Base-by-base conservation (phyloP, 768 basidiomycete genomes). In the Lactifluus volemus region DNA sequence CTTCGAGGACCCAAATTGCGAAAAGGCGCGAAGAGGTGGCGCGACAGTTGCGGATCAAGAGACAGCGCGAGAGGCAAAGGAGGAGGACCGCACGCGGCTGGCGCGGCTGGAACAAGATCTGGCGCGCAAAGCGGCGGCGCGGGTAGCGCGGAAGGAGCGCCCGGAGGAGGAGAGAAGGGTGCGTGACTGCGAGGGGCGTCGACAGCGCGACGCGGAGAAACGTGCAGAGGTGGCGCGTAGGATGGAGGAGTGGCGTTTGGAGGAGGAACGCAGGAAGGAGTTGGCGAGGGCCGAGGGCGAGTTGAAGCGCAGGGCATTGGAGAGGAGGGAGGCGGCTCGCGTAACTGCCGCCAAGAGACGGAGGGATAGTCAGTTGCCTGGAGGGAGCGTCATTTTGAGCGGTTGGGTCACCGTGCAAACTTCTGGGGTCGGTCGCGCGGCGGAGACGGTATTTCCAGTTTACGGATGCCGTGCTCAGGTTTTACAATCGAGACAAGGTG, bases 371-470 rank as follows among this genome's bases (percentile, higher is more conserved):
- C 60, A 34, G 9, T 5, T 53, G 30, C 45, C 53, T 1, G 44
- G 49, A 5, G 61, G 42, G 5, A 39, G 53, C 32, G 10, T 63
- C 36, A 45, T 63, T 25, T 39, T 63, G 61, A 54, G 41, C 32
- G 64, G 61, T 25, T 65, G 64, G 64, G 57, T 63, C 52, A 63
- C 64, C 4, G 61, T 63, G 53, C 64, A 65, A 42, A 32, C 17
- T 3, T 12, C 64, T 10, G 39, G n/a, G 15, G n/a, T 63, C 64
- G 29, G 25, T 65, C 41, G 45, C 61, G 7, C 63, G 64, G 64
- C 55, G 55, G 29, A 63, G 64, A 49, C 55, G 64, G 53, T 63
- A 63, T 48, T 65, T 65, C 39, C 61, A 65, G 51, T n/a, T 65
- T 42, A 55, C 55, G 3, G 59, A 58, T 32, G 49, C 52, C 1